Evolutionary conservation across 2,329 filamentous ascomycete species (phyloP), one percentile per base, ranked within the genome.

Genomic region (Trichoderma brevicompactum): DNA sequence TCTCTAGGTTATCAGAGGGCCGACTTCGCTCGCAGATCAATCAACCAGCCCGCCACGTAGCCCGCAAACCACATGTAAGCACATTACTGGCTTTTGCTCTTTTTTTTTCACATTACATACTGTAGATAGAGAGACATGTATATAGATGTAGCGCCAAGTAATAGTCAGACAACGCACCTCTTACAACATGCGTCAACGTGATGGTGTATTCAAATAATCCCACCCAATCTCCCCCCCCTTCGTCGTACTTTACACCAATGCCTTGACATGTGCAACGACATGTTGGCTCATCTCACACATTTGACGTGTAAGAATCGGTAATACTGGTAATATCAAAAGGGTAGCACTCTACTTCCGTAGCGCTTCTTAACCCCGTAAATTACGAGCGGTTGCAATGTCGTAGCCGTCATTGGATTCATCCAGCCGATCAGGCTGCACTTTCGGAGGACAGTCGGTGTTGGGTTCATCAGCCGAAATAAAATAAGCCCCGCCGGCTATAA

Each of bases 401-500:
- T 28, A 28, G 23, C 23, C 23, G 23, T 28, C 23, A 28, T 28
- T 28, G 23, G 23, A 28, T 28, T 28, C 23, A 28, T 5, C 23
- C 23, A 28, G 23, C 23, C 23, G 23, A 28, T 28, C 23, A 28
- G 23, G 23, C 23, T 28, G 23, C 23, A 28, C 23, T 19, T 40
- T 61, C 59, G 59, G 59, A 53, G 59, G 59, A 36, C 40, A 36
- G 49, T 54, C 59, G 59, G 59, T 46, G 49, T 63, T 46, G 59
- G 59, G 59, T 43, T 43, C 49, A 43, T 43, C 49, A 63, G 59
- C 59, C 59, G 58, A 52, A 43, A 61, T 61, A 28, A 61, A 28
- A 61, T 49, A 32, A 36, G 46, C 48, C 58, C 58, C 48, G 48
- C 46, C 58, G 58, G 40, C 32, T 44, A 58, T 50, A 50, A 50